Evolutionary conservation across 148 eudicot species (phyloP).

Genomic region (Rhododendron simsii): DNA sequence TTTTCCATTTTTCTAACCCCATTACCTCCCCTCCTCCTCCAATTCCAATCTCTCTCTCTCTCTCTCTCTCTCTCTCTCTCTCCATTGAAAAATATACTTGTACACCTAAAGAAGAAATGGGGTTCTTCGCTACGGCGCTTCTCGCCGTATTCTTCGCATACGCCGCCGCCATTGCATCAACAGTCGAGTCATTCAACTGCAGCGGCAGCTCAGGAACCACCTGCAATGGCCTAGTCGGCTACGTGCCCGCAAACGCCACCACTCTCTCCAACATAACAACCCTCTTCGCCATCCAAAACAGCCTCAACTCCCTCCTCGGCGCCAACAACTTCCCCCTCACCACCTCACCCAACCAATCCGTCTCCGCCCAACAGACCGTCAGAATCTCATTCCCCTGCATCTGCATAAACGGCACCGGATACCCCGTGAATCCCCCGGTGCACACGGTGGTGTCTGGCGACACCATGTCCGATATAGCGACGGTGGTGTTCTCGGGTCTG

Average conservation of each 20-base stretch:
- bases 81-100: not conserved
- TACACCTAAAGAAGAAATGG: not conserved
- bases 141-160: not conserved
- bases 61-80: not conserved
- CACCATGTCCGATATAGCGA: conserved; percentile 48
- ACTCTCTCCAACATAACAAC: conserved; percentile 38
- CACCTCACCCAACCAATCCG: conserved; percentile 25
- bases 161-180: not conserved
- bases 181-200: conserved; percentile 37
- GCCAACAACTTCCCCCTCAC: conserved; percentile 53
- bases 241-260: conserved; percentile 59
- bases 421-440: conserved; percentile 38
- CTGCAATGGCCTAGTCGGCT: conserved; percentile 55
- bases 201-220: conserved; percentile 18
- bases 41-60: not conserved
- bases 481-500: conserved; percentile 44
- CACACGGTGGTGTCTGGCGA: conserved; percentile 52
- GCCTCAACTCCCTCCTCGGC: conserved; percentile 46
- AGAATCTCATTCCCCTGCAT: conserved; percentile 65
- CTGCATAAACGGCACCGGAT: conserved; percentile 55
- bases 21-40: not conserved
- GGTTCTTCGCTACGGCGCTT: not conserved
- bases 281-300: conserved; percentile 43
- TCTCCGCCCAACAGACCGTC: conserved; percentile 25
- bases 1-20: not conserved